These are phyloP conservation scores for Sphagnum contortum DNA, from an alignment of 225 moss, liverwort and hornwort genomes.

Conservation along the genomic window DNA sequence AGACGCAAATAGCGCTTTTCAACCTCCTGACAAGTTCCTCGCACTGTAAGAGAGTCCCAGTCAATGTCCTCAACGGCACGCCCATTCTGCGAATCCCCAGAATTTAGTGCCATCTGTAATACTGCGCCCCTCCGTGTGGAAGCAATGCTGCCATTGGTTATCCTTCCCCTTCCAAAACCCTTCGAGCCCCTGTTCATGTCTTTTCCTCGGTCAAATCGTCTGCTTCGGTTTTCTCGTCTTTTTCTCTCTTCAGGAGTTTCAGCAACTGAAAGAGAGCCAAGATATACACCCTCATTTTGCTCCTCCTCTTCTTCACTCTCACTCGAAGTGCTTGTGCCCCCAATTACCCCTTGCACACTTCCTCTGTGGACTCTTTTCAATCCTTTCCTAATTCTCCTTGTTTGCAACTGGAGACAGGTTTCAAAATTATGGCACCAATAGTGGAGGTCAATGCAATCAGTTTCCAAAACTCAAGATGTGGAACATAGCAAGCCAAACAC, in stretches of 20 bases:
- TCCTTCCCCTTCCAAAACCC: slow-evolving; percentile 35
- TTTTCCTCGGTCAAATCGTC: slow-evolving; percentile 87
- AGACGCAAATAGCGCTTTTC: slow-evolving; percentile 90
- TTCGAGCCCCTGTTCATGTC: slow-evolving; percentile 44
- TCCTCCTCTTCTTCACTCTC: slow-evolving; percentile 76
- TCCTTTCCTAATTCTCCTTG: slow-evolving; percentile 39
- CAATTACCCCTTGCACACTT: slow-evolving; percentile 26
- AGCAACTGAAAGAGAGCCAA: slow-evolving; percentile 53
- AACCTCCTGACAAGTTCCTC: slow-evolving; percentile 83
- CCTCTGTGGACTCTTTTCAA: slow-evolving; percentile 53
- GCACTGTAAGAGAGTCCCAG: slow-evolving; percentile 94
- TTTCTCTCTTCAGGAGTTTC: slow-evolving; percentile 87
- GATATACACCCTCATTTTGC: slow-evolving; percentile 26
- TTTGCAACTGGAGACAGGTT: slow-evolving; percentile 10
- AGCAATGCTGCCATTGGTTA: slow-evolving; percentile 44
- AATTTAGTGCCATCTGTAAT: slow-evolving; percentile 62
- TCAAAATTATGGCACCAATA: neutral
- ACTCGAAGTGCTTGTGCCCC: slow-evolving; percentile 39
- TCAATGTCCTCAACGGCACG: slow-evolving; percentile 92
- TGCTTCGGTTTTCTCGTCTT: slow-evolving; percentile 88
- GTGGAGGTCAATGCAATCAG: neutral
- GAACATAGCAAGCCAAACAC: too few species aligned
- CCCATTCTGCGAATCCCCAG: slow-evolving; percentile 65
- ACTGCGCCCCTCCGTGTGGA: slow-evolving; percentile 76
- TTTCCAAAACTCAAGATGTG: too few species aligned